Evolutionary conservation across 1,139 yeast genomes (phyloP), one percentile per base, ranked within the genome.

Genomic region (Chernovozyma aurita): DNA sequence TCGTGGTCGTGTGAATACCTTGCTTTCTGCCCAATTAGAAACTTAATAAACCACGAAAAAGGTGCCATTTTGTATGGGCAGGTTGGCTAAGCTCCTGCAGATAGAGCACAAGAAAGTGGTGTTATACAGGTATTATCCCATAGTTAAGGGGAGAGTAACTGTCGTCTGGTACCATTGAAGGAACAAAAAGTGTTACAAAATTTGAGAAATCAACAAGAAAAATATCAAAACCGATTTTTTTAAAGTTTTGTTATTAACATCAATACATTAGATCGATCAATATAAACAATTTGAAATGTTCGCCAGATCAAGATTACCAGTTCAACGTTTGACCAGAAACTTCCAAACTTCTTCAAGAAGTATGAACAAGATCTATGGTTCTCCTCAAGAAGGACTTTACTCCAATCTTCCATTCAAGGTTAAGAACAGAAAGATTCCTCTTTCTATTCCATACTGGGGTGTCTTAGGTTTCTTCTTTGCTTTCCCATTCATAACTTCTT

Each of bases 391-490:
- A 59, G 97, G 97, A 54, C 80, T 81, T 36, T 90, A 92, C 81
- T 73, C 84, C 57, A 92, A 92, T 77, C 59, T 92, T 48, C 98
- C 98, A 48, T 92, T 90, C 80, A 78, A 80, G 73, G 94, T 92
- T 47, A 87, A 86, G 75, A 73, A 80, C 76, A 86, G 95, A 77
- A 85, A 80, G 71, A 75, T 90, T 47, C 97, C 97, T 47, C 87
- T 77, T 62, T 83, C 80, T 51, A 69, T 86, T 36, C 73, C 81
- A 48, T 95, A 82, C 73, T 83, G 85, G 74, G 80, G 90, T 39
- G 80, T 79, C 67, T 76, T 86, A 57, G 80, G 88, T 5, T 58
- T 65, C 54, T 67, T 68, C 63, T 70, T 70, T 49, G 58, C 63
- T 37, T 67, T 85, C 60, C 94, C 95, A 59, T 79, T 82, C 70